A percentile compares a stretch with the other conserved stretches of the same genome.
phyloP scores from a whole-genome alignment of 2,329 filamentous ascomycete genomes.

The Aspergillus sclerotialis region DNA sequence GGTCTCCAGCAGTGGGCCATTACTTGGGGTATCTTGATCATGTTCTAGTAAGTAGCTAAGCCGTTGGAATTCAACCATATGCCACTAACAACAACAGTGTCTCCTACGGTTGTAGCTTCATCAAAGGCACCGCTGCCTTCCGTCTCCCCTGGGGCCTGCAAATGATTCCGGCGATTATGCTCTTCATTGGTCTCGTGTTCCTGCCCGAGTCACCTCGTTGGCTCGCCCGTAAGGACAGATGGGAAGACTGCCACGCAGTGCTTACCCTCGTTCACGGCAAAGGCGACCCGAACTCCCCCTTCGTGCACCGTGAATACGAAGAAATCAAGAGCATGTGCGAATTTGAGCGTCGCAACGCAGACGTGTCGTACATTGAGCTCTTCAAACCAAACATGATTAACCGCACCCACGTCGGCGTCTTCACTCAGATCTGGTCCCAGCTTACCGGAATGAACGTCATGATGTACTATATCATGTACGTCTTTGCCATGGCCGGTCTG shows the following conservation, averaged over 20 bases:
- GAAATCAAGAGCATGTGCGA: conserved; percentile 68
- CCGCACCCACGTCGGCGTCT: conserved; percentile 63
- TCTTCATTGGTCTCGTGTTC: conserved; percentile 47
- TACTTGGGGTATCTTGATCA: conserved; percentile 63
- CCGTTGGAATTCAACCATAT: conserved; percentile 40
- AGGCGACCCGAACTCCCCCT: conserved; percentile 57
- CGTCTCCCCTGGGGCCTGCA: conserved; percentile 61
- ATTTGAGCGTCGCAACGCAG: conserved; percentile 62
- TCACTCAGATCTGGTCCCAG: conserved; percentile 70
- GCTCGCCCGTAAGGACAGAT: conserved; percentile 56
- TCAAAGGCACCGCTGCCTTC: conserved; percentile 53
- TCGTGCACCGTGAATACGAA: conserved; percentile 61
- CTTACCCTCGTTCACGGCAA: conserved; percentile 55
- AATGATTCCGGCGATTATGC: conserved; percentile 54
- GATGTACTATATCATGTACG: conserved; percentile 62
- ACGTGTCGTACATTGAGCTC: conserved; percentile 65
- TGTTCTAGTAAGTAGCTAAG: conserved; percentile 60
- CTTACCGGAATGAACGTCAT: conserved; percentile 70
- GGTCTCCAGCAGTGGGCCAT: conserved; percentile 70
- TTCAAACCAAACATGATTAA: conserved; percentile 67
- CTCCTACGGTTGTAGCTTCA: conserved; percentile 54
- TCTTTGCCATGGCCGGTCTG: conserved; percentile 66
- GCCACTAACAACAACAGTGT: conserved; percentile 33
- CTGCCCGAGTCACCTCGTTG: conserved; percentile 56
- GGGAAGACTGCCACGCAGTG: conserved; percentile 46